Conservation (phyloP, 1,284 basidiomycete genomes). For the Hypsizygus ulmarius region DNA sequence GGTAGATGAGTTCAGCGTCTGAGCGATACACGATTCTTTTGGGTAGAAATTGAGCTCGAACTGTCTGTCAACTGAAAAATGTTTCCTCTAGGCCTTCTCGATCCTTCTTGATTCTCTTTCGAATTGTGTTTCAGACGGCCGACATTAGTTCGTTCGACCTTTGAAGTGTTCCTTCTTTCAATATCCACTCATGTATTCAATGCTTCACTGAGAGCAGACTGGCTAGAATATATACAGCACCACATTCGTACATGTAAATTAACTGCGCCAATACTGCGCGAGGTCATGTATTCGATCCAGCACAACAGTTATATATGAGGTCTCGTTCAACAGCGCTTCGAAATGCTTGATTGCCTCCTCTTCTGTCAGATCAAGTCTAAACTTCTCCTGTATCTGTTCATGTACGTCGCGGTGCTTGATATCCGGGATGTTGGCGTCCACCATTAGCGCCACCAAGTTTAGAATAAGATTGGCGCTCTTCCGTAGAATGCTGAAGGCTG, state of each 20-base stretch:
- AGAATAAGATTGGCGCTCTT: slow-evolving; percentile 98
- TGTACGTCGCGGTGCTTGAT: slow-evolving; percentile 90
- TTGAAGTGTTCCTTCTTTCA: no score
- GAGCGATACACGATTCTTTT: no score
- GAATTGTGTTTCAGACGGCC: no score
- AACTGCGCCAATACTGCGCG: slow-evolving; percentile 82
- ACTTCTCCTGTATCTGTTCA: slow-evolving; percentile 94
- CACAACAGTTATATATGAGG: slow-evolving; percentile 90
- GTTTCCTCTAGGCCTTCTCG: no score
- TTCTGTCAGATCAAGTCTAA: slow-evolving; percentile 89
- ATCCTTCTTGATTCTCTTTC: no score
- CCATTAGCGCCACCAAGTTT: slow-evolving; percentile 96
- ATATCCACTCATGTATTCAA: no score
- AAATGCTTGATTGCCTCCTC: slow-evolving; percentile 98
- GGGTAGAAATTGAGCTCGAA: no score
- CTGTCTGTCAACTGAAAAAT: no score
- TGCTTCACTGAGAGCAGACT: no score
- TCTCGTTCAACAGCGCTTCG: slow-evolving; percentile 91
- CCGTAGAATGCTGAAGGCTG: slow-evolving; percentile 91
- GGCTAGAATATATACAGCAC: neutral
- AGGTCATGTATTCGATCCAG: slow-evolving; percentile 90
- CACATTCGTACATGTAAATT: neutral
- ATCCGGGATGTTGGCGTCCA: slow-evolving; percentile 97
- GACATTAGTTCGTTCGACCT: no score
- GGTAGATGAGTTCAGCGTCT: no score